Evolutionary conservation across 202 grass and related monocot species (phyloP).

Genomic region (Eragrostis tef): DNA sequence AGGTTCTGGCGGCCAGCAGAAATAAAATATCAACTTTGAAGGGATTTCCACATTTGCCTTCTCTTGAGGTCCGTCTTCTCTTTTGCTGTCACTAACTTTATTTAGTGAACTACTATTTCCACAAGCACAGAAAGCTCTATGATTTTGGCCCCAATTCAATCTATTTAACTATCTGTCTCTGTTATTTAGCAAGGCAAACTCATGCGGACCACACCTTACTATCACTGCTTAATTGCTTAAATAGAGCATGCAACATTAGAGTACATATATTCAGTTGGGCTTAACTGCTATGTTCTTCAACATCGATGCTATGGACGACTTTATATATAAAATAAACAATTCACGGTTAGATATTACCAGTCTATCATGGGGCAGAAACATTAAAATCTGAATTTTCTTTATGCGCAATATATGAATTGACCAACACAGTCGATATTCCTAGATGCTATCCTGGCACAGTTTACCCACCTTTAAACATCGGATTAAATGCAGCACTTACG

Average conservation of each 20-base stretch:
- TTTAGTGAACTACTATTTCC: conserved; percentile 1
- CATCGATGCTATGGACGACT: conserved; percentile 18
- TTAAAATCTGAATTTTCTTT: conserved; percentile 35
- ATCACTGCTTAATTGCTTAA: conserved; percentile 2
- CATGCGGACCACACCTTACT: conserved; percentile 14
- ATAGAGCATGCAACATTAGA: background rate
- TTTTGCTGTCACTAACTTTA: conserved; percentile 34
- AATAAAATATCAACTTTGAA: conserved; percentile 97
- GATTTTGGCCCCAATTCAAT: background rate
- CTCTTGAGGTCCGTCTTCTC: conserved; percentile 67
- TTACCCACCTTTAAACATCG: conserved; percentile 45
- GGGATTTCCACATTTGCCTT: conserved; percentile 87
- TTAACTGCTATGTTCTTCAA: background rate
- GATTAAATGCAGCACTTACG: conserved; percentile 75
- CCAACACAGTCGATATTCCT: background rate
- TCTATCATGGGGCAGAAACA: conserved; percentile 1
- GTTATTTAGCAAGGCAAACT: conserved; percentile 23
- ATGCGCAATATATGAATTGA: conserved; percentile 15
- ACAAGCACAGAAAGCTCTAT: background rate
- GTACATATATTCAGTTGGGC: background rate
- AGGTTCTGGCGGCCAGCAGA: conserved; percentile 94
- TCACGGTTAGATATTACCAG: conserved; percentile 18
- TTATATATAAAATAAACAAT: conserved; percentile 2
- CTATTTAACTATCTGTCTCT: background rate
- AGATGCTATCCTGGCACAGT: conserved; percentile 7